Evolutionary conservation across 1,284 basidiomycete genomes (phyloP).

Genomic region (Ceratobasidium sp.): DNA sequence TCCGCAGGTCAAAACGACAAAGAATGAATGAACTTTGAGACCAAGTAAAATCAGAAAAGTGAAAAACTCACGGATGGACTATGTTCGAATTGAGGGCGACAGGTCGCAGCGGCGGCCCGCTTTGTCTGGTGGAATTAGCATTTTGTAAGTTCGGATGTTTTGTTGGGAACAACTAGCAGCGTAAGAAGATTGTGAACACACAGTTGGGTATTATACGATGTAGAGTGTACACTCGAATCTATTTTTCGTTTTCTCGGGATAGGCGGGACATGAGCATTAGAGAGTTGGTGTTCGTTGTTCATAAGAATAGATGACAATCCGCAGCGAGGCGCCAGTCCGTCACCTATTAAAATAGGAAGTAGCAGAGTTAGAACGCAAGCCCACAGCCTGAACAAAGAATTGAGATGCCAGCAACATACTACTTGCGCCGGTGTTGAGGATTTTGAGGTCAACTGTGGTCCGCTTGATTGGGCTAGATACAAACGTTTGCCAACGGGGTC

Average conservation of each 20-base stretch:
- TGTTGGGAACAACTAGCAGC: conserved; percentile 6
- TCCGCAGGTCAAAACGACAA: conserved; percentile 3
- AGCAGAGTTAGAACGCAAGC: conserved; percentile 11
- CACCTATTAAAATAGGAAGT: conserved; percentile 16
- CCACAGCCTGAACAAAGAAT: neutral
- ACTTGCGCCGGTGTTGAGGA: conserved; percentile 46
- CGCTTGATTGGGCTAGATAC: conserved; percentile 45
- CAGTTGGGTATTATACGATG: conserved; percentile 33
- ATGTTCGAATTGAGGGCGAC: conserved; percentile 37
- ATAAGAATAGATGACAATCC: conserved; percentile 40
- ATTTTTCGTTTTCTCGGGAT: conserved; percentile 44
- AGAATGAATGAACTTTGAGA: neutral
- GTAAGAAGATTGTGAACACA: conserved; percentile 23
- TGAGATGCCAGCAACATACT: conserved; percentile 35
- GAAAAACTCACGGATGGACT: conserved; percentile 24
- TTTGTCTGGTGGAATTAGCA: conserved; percentile 33
- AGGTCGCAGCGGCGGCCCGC: conserved; percentile 30
- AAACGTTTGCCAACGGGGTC: conserved; percentile 39
- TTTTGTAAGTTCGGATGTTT: conserved; percentile 26
- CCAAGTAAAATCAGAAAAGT: neutral
- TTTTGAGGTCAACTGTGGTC: conserved; percentile 43
- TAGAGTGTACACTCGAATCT: conserved; percentile 33
- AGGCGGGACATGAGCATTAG: conserved; percentile 43
- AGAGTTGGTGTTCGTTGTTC: conserved; percentile 44
- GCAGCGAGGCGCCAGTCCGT: conserved; percentile 45